A percentile compares a stretch with the other conserved stretches of the same genome.
These are phyloP conservation scores for Phytophthora podocarpi DNA, from an alignment of 352 stramenopile species.

Conservation along the genomic window DNA sequence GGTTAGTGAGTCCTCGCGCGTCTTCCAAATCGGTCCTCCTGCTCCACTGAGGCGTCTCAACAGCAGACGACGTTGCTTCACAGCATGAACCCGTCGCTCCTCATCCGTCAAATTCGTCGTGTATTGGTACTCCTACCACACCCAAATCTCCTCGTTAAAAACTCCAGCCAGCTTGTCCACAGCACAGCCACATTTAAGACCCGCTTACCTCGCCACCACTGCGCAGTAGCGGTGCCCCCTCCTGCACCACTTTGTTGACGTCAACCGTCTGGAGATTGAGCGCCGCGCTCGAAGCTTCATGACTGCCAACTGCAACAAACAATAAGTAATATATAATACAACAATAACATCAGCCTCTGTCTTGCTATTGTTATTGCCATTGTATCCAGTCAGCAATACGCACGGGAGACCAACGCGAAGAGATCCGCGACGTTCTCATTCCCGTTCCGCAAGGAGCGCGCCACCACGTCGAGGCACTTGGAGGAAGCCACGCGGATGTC, in stretches of 20 bases:
- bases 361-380: not conserved
- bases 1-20: slow-evolving; percentile 60
- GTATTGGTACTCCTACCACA: slow-evolving; percentile 76
- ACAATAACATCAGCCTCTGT: not conserved
- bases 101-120: slow-evolving; percentile 57
- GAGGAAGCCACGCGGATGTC: slow-evolving; percentile 75
- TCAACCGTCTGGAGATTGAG: slow-evolving; percentile 67
- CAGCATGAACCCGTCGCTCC: slow-evolving; percentile 51
- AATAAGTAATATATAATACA: not conserved
- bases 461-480: slow-evolving; percentile 66
- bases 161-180: not conserved
- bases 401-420: slow-evolving; percentile 58
- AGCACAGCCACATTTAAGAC: too few relatives aligned
- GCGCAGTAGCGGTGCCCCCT: slow-evolving; percentile 70
- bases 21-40: slow-evolving; percentile 61
- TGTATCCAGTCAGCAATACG: not conserved
- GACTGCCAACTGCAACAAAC: slow-evolving; percentile 47
- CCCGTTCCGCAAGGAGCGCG: slow-evolving; percentile 40
- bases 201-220: slow-evolving; percentile 73
- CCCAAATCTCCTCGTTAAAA: not conserved
- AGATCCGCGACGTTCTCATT: slow-evolving; percentile 36
- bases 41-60: slow-evolving; percentile 67
- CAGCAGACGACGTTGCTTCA: slow-evolving; percentile 72
- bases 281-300: slow-evolving; percentile 38
- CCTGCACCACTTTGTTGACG: slow-evolving; percentile 54